A percentile compares a stretch with the other conserved stretches of the same genome.
Evolutionary conservation across 2,329 filamentous ascomycete species (phyloP).

Genomic region (Aspergillus fijiensis): DNA sequence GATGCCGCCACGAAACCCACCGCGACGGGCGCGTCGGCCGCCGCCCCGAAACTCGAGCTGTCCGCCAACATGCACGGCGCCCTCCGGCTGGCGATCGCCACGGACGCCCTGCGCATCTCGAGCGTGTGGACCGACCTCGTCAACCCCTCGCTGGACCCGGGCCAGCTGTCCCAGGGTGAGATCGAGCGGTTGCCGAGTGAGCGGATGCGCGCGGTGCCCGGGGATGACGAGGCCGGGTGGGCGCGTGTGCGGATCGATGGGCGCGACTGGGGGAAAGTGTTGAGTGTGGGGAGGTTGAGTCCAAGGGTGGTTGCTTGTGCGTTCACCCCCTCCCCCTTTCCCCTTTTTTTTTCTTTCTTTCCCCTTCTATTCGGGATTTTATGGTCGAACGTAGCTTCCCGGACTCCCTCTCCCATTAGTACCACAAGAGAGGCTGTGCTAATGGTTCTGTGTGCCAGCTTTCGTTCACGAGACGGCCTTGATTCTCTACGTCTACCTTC

Average conservation of each 20-base stretch:
- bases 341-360: too few species aligned
- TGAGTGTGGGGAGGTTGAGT: slow-evolving; percentile 86
- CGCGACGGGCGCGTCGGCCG: slow-evolving; percentile 17
- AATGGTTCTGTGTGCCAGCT: slow-evolving; percentile 22
- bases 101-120: slow-evolving; percentile 80
- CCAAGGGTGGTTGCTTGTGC: slow-evolving; percentile 88
- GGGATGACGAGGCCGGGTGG: slow-evolving; percentile 78
- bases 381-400: too few species aligned
- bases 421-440: too few species aligned
- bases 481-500: slow-evolving; percentile 49
- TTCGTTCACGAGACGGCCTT: slow-evolving; percentile 49
- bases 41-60: slow-evolving; percentile 70
- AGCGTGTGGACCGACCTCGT: slow-evolving; percentile 82
- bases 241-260: slow-evolving; percentile 88
- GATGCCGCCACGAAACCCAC: slow-evolving; percentile 33
- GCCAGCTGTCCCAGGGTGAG: slow-evolving; percentile 63
- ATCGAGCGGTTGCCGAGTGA: slow-evolving; percentile 80
- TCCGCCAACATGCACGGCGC: slow-evolving; percentile 94
- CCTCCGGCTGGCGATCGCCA: slow-evolving; percentile 74
- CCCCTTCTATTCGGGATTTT: neutral
- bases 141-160: slow-evolving; percentile 83
- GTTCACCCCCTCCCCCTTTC: slow-evolving; percentile 22
- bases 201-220: slow-evolving; percentile 63
- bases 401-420: too few species aligned
- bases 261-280: slow-evolving; percentile 88